phyloP scores from a whole-genome alignment of 306 rosid genomes.

The Cucumis melo region DNA sequence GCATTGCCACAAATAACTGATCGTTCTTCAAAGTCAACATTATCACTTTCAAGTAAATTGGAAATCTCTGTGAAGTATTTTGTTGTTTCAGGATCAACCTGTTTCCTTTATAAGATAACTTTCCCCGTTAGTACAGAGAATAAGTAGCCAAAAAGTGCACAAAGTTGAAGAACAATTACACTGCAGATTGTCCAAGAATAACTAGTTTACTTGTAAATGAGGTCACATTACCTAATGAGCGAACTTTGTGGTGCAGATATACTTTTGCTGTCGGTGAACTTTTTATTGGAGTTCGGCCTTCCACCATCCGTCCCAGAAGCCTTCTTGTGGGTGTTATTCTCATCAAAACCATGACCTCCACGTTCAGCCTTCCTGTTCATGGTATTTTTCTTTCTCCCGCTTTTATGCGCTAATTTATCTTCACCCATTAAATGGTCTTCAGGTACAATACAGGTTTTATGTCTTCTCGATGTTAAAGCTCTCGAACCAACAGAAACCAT shows the following conservation, averaged over 20 bases:
- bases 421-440: constrained; percentile 31
- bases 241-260: constrained; percentile 18
- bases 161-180: background rate
- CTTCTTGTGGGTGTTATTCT: constrained; percentile 9
- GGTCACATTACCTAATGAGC: constrained; percentile 33
- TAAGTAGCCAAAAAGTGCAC: background rate
- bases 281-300: background rate
- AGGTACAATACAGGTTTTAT: constrained; percentile 3
- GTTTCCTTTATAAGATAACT: constrained; percentile 45
- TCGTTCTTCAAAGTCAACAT: constrained; percentile 57
- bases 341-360: constrained; percentile 16
- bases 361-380: constrained; percentile 29
- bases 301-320: constrained; percentile 9
- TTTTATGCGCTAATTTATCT: constrained; percentile 13
- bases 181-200: background rate
- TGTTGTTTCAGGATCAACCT: constrained; percentile 60
- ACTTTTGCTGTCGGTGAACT: constrained; percentile 8
- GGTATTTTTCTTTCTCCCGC: constrained; percentile 21
- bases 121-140: background rate
- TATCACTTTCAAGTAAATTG: constrained; percentile 50
- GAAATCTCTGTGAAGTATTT: constrained; percentile 68
- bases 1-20: constrained; percentile 67
- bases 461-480: constrained; percentile 26
- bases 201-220: background rate
- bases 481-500: constrained; percentile 46